Conservation (phyloP, 306 rosid genomes). For the Datisca glomerata region DNA sequence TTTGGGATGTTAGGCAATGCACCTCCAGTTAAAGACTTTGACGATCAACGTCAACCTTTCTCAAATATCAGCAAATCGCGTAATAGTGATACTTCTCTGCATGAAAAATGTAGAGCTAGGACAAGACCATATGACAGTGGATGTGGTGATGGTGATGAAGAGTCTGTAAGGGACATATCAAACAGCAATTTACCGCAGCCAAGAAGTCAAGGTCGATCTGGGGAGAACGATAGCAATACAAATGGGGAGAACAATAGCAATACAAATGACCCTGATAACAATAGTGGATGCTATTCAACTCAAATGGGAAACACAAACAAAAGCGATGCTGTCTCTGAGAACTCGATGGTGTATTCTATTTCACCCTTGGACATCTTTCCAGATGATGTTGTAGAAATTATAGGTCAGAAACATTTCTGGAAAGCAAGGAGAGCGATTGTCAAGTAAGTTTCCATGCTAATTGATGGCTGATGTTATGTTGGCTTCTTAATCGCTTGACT, state of each 20-base stretch:
- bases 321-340: slow-evolving; percentile 45
- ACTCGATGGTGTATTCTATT: slow-evolving; percentile 39
- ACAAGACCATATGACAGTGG: slow-evolving; percentile 20
- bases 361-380: slow-evolving; percentile 44
- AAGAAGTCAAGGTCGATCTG: slow-evolving; percentile 13
- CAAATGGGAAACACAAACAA: slow-evolving; percentile 27
- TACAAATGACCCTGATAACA: slow-evolving; percentile 21
- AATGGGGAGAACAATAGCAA: slow-evolving; percentile 23
- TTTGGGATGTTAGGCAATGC: too few relatives aligned
- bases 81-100: not conserved
- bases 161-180: slow-evolving; percentile 25
- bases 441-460: too few relatives aligned
- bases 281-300: slow-evolving; percentile 17
- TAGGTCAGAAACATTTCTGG: slow-evolving; percentile 85
- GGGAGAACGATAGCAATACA: slow-evolving; percentile 24
- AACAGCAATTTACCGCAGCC: slow-evolving; percentile 15
- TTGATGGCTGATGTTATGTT: too few relatives aligned
- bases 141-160: slow-evolving; percentile 22
- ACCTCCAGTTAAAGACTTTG: not conserved
- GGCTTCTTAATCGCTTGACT: not conserved
- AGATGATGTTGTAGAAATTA: slow-evolving; percentile 63
- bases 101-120: too few relatives aligned
- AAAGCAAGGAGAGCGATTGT: slow-evolving; percentile 76
- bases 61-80: not conserved
- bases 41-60: not conserved